A percentile compares a stretch with the other conserved stretches of the same genome.
These are phyloP conservation scores for Ilyonectria mors-panacis DNA, from an alignment of 2,329 filamentous ascomycete species.

Conservation along the genomic window DNA sequence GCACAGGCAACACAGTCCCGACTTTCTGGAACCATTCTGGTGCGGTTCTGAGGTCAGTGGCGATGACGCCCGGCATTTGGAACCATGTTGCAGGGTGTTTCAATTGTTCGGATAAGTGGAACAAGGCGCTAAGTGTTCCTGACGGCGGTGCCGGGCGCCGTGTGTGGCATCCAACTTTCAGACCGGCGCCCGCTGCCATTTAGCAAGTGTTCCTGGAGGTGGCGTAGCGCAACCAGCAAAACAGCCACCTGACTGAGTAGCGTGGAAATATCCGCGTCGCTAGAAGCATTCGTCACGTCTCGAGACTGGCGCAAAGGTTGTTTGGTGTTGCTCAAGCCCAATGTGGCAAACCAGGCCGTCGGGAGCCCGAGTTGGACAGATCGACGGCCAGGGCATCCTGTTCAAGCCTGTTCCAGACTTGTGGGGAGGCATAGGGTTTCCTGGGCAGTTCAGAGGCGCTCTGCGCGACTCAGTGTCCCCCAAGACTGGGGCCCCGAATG, in stretches of 20 bases:
- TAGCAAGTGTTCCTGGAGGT: not conserved
- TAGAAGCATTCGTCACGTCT: not conserved
- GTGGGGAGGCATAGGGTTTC: constrained; percentile 22
- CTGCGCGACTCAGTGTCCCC: not conserved
- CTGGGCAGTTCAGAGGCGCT: not conserved
- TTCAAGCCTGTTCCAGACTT: constrained; percentile 15
- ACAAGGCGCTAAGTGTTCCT: constrained; percentile 4
- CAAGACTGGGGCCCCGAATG: not conserved
- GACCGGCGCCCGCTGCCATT: not conserved
- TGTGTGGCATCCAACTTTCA: constrained; percentile 8
- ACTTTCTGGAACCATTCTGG: constrained; percentile 6
- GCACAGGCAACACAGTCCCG: not conserved
- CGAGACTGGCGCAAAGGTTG: constrained; percentile 20
- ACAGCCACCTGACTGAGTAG: not conserved
- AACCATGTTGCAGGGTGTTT: constrained; percentile 8
- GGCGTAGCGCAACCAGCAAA: not conserved
- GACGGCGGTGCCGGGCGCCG: constrained; percentile 2
- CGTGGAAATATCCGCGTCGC: not conserved
- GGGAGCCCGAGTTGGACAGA: constrained; percentile 1
- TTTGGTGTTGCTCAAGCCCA: not conserved
- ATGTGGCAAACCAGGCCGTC: not conserved
- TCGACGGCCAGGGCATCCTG: not conserved
- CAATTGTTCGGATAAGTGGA: constrained; percentile 22
- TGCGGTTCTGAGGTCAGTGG: not conserved
- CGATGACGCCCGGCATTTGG: not conserved